A percentile compares a stretch with the other conserved stretches of the same genome.
Conservation (phyloP, 768 basidiomycete species). For the Royoungia palumana region DNA sequence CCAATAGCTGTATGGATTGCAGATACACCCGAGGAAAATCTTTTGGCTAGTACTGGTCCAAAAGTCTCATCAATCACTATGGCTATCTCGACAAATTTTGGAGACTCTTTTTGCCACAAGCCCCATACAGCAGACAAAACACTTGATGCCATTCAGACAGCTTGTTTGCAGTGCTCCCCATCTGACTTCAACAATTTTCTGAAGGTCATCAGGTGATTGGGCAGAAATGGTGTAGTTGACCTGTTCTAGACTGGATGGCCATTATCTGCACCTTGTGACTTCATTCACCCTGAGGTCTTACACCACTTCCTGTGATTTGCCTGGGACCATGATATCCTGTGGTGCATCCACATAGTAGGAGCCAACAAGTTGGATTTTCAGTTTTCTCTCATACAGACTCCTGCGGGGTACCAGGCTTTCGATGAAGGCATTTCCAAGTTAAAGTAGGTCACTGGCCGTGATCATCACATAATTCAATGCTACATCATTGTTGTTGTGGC, state of each 20-base stretch:
- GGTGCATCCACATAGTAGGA: neutral
- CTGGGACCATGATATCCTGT: neutral
- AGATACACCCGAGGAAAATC: neutral
- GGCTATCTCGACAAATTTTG: neutral
- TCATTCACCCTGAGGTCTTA: neutral
- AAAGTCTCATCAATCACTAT: neutral
- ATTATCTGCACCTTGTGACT: neutral
- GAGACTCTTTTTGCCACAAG: neutral
- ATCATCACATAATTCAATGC: slow-evolving; percentile 15
- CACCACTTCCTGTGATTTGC: neutral
- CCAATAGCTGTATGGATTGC: neutral
- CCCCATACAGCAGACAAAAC: neutral
- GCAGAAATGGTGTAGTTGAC: neutral
- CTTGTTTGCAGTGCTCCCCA: neutral
- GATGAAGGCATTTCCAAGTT: slow-evolving; percentile 34
- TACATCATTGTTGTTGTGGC: slow-evolving; percentile 18
- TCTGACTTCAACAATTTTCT: neutral
- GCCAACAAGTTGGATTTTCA: slow-evolving; percentile 34
- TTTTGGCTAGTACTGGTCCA: no score
- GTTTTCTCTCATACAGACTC: slow-evolving; percentile 35
- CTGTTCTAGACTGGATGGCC: neutral
- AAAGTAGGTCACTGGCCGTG: slow-evolving; percentile 13
- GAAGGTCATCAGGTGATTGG: neutral
- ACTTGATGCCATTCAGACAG: neutral
- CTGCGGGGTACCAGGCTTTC: slow-evolving; percentile 35